Percentiles rank a stretch among this genome's conserved stretches.
These are phyloP conservation scores for Xanthoconium purpureum DNA, from an alignment of 768 basidiomycete species.

Conservation along the genomic window DNA sequence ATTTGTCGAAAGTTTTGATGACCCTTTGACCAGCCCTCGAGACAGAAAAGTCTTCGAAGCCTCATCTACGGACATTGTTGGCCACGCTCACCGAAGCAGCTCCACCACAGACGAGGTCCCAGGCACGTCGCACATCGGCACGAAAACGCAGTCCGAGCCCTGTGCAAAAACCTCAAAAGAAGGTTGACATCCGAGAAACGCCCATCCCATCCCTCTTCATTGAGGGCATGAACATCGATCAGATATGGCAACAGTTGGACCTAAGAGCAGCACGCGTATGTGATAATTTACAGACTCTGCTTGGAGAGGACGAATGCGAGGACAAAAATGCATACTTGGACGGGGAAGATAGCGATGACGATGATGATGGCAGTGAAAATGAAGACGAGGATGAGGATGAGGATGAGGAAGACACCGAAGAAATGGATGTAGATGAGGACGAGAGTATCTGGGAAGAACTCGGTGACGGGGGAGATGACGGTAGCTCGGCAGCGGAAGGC, in stretches of 20 bases:
- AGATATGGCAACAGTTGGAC: constrained; percentile 94
- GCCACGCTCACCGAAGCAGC: constrained; percentile 61
- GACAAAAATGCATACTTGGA: constrained; percentile 18
- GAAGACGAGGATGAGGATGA: constrained; percentile 17
- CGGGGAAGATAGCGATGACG: constrained; percentile 12
- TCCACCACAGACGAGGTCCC: constrained; percentile 75
- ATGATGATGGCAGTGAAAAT: constrained; percentile 25
- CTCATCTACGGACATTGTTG: constrained; percentile 64
- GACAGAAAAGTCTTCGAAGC: constrained; percentile 62
- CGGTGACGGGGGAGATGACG: constrained; percentile 20
- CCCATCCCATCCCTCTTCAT: constrained; percentile 74
- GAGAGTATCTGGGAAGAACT: constrained; percentile 29
- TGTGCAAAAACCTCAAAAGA: constrained; percentile 32
- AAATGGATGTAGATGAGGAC: constrained; percentile 24
- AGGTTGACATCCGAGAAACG: constrained; percentile 48
- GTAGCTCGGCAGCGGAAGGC: constrained; percentile 27
- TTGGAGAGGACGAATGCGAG: constrained; percentile 44
- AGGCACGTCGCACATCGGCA: constrained; percentile 40
- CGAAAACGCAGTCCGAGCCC: constrained; percentile 43
- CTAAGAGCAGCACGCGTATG: constrained; percentile 70
- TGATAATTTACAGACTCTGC: constrained; percentile 64
- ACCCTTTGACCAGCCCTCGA: constrained; percentile 48
- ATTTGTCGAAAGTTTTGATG: not conserved
- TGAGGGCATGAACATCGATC: constrained; percentile 78
- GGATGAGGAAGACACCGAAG: constrained; percentile 33